These are phyloP conservation scores for Prototheca cutis DNA, from an alignment of 163 green algal species.

Conservation along the genomic window DNA sequence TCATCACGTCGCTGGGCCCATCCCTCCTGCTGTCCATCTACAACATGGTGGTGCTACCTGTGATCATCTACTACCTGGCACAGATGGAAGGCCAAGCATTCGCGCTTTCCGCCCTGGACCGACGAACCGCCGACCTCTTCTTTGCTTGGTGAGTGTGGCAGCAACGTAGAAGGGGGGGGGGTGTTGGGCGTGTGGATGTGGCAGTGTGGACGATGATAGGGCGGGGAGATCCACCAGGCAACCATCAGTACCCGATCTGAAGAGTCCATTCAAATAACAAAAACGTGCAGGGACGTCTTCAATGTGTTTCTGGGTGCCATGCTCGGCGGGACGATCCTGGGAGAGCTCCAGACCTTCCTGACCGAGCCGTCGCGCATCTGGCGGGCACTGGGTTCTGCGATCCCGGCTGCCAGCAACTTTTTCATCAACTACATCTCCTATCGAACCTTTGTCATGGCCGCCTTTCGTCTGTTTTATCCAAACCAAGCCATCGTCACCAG, in stretches of 20 bases:
- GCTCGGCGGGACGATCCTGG: conserved; percentile 49
- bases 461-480: conserved; percentile 26
- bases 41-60: conserved; percentile 25
- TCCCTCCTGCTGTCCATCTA: conserved; percentile 31
- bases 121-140: conserved; percentile 54
- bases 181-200: no score
- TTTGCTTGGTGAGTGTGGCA: conserved; percentile 47
- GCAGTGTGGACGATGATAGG: no score
- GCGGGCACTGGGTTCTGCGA: conserved; percentile 48
- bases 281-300: conserved; percentile 48
- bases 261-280: no score
- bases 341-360: conserved; percentile 26
- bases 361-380: conserved; percentile 28
- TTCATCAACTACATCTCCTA: conserved; percentile 69
- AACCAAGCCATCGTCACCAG: conserved; percentile 14
- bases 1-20: conserved; percentile 20
- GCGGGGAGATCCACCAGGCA: no score
- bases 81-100: conserved; percentile 33
- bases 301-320: conserved; percentile 80
- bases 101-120: conserved; percentile 57
- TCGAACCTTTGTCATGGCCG: not conserved
- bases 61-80: conserved; percentile 28
- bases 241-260: no score
- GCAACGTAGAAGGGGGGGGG: no score
- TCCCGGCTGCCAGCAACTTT: conserved; percentile 78